These are phyloP conservation scores for Oryza officinalis DNA, from an alignment of 176 grass and related monocot genomes.

Conservation along the genomic window DNA sequence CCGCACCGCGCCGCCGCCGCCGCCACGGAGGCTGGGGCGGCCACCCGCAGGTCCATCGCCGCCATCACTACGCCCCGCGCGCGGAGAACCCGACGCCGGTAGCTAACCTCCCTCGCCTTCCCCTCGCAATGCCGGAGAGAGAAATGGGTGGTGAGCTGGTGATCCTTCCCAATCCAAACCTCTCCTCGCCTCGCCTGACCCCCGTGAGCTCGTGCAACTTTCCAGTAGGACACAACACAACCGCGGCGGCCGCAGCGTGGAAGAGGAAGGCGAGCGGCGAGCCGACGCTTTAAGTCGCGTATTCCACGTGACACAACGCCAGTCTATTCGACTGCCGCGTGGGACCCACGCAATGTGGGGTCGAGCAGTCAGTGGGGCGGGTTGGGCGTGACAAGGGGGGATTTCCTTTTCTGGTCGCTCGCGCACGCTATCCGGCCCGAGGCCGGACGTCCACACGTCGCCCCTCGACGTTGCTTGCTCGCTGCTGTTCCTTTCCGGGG, in stretches of 20 bases:
- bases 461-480: neutral
- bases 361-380: neutral
- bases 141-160: conserved; percentile 5
- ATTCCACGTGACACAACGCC: too few species aligned
- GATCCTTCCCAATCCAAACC: neutral
- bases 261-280: neutral
- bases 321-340: neutral
- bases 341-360: rapidly evolving
- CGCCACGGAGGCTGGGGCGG: conserved; percentile 34
- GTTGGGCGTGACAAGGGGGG: neutral
- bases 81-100: neutral
- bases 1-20: conserved; percentile 14
- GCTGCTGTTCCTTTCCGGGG: neutral
- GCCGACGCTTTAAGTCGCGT: neutral
- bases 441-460: conserved; percentile 53
- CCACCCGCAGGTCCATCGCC: conserved; percentile 45
- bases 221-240: neutral
- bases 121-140: conserved; percentile 4
- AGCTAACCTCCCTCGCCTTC: neutral
- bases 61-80: neutral
- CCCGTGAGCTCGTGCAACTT: conserved; percentile 32
- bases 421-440: conserved; percentile 49
- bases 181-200: neutral
- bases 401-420: neutral
- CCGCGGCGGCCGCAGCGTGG: conserved; percentile 1